Percentiles rank a stretch among this genome's conserved stretches.
phyloP scores from a whole-genome alignment of 345 rosid genomes.

The Rhodomyrtus tomentosa region DNA sequence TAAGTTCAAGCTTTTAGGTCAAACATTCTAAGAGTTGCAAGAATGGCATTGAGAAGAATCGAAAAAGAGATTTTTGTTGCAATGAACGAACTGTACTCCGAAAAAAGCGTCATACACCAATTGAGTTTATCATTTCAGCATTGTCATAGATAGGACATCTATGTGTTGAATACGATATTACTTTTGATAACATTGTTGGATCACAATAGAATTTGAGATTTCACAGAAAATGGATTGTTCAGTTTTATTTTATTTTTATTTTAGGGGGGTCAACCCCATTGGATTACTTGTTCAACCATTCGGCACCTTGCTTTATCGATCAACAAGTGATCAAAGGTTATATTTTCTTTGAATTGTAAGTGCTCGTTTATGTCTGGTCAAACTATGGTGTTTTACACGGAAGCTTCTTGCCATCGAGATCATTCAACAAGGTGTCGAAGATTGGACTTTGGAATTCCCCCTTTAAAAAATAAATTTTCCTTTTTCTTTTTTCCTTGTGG shows the following conservation, averaged over 20 bases:
- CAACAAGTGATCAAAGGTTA: neutral
- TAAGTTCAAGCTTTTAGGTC: neutral
- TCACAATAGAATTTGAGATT: neutral
- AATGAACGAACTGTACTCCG: neutral
- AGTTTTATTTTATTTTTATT: neutral
- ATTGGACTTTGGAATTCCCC: neutral
- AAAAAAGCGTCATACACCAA: rapidly evolving
- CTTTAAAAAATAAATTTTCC: neutral
- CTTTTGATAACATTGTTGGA: neutral
- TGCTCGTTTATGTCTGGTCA: neutral
- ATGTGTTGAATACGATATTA: neutral
- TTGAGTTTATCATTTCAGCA: neutral
- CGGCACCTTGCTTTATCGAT: neutral
- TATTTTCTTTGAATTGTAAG: neutral
- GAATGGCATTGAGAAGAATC: too few relatives aligned
- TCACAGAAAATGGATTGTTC: neutral
- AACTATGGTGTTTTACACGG: neutral
- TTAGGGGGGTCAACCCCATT: neutral
- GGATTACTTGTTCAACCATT: neutral
- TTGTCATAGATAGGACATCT: neutral
- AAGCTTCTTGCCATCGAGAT: neutral
- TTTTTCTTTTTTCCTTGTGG: neutral
- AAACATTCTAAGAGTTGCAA: neutral
- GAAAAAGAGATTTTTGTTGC: rapidly evolving
- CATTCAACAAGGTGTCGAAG: neutral